Percentiles rank a stretch among this genome's conserved stretches.
These are phyloP conservation scores for Coix lacrymajobi DNA, from an alignment of 176 grass and related monocot species.

Conservation along the genomic window DNA sequence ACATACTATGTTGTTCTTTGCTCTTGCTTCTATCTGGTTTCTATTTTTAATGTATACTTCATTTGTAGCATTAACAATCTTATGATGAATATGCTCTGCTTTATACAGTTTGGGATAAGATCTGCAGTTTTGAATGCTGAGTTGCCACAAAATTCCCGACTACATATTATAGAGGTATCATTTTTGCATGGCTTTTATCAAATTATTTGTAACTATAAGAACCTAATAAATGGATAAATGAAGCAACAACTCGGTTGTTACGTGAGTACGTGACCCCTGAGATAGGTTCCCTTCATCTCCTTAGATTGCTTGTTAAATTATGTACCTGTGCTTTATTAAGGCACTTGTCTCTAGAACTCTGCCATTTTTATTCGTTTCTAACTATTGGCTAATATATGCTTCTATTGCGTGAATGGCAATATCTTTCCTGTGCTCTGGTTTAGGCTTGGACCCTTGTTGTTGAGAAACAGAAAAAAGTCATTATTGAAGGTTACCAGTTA, in stretches of 20 bases:
- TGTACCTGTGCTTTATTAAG: not conserved
- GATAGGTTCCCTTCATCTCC: not conserved
- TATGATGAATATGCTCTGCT: not conserved
- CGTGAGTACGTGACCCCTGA: not conserved
- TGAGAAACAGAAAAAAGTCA: not conserved
- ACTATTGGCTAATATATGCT: not conserved
- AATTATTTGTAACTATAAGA: not conserved
- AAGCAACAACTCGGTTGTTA: not conserved
- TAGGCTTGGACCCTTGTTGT: not conserved
- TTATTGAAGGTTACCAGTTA: constrained; percentile 7
- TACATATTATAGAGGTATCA: constrained; percentile 89
- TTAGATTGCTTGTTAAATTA: not conserved
- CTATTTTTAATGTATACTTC: not conserved
- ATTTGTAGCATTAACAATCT: not conserved
- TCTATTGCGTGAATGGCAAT: not conserved
- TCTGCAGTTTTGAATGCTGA: constrained; percentile 95
- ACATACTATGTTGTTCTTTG: not conserved
- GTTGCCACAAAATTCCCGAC: constrained; percentile 95
- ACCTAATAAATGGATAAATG: not conserved
- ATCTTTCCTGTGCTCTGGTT: not conserved
- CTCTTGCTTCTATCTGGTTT: not conserved
- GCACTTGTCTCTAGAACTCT: constrained; percentile 6
- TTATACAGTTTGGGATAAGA: constrained; percentile 79
- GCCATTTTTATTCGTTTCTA: constrained; percentile 2
- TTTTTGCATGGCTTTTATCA: constrained; percentile 12